phyloP scores from a whole-genome alignment of 75 land plant species.

The Pinus taeda region DNA sequence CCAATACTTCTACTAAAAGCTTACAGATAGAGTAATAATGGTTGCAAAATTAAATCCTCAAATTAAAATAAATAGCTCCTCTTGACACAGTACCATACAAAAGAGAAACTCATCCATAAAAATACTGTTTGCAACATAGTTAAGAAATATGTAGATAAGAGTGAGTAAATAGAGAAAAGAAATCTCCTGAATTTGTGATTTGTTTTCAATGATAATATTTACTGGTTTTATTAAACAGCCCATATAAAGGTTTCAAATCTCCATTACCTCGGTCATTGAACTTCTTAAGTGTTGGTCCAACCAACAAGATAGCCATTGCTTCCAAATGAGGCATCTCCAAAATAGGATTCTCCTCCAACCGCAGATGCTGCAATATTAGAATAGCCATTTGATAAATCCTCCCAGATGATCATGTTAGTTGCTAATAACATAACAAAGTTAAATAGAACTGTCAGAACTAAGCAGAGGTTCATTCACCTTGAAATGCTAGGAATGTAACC shows the following conservation, averaged over 20 bases:
- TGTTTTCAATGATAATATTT: neutral
- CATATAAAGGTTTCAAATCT: neutral
- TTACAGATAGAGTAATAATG: neutral
- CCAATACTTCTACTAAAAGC: neutral
- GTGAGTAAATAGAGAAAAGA: neutral
- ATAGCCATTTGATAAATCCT: neutral
- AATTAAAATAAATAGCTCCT: neutral
- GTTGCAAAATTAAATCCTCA: neutral
- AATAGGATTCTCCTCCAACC: constrained; percentile 97
- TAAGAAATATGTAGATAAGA: neutral
- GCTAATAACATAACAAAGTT: neutral
- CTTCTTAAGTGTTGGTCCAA: constrained; percentile 88
- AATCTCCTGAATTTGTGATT: neutral
- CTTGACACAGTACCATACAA: neutral
- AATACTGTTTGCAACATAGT: neutral
- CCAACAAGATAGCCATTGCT: constrained; percentile 86
- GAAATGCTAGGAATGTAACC: constrained; percentile 8
- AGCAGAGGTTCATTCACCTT: constrained; percentile 4
- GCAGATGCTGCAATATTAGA: constrained; percentile 61
- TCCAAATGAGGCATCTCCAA: constrained; percentile 82
- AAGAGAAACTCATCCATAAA: neutral
- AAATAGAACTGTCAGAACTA: neutral
- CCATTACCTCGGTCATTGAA: constrained; percentile 85
- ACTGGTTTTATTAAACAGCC: neutral
- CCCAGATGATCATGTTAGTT: neutral